These are phyloP conservation scores for Huntiella moniliformis DNA, from an alignment of 2,329 filamentous ascomycete species.

Conservation along the genomic window DNA sequence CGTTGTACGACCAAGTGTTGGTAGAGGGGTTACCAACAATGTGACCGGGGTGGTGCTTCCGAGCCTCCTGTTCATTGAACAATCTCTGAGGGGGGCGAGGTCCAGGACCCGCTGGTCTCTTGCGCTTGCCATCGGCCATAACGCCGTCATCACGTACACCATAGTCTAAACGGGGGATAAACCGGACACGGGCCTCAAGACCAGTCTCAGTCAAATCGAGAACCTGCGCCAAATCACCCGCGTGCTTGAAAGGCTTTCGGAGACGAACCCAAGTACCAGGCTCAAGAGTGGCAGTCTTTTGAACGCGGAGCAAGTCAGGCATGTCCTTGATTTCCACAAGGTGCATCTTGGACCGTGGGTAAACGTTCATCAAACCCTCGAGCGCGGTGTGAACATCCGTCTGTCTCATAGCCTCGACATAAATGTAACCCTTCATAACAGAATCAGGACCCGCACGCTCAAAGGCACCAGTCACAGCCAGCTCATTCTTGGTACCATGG, in stretches of 20 bases:
- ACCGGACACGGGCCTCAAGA: slow-evolving; percentile 65
- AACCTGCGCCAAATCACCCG: slow-evolving; percentile 78
- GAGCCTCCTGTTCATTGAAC: slow-evolving; percentile 84
- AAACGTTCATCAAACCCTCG: slow-evolving; percentile 74
- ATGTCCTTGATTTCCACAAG: slow-evolving; percentile 93
- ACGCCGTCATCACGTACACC: slow-evolving; percentile 59
- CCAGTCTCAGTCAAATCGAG: slow-evolving; percentile 87
- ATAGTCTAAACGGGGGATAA: slow-evolving; percentile 85
- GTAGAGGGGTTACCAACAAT: slow-evolving; percentile 52
- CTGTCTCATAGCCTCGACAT: slow-evolving; percentile 77
- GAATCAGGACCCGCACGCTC: slow-evolving; percentile 63
- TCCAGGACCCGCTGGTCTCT: slow-evolving; percentile 44
- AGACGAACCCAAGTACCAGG: slow-evolving; percentile 86
- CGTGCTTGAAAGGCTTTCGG: slow-evolving; percentile 60
- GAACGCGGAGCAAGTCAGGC: slow-evolving; percentile 82
- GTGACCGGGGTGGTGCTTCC: slow-evolving; percentile 57
- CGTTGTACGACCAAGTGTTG: slow-evolving; percentile 68
- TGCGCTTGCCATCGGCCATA: slow-evolving; percentile 52
- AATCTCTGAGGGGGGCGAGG: slow-evolving; percentile 70
- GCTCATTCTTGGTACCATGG: slow-evolving; percentile 54
- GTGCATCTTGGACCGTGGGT: slow-evolving; percentile 69
- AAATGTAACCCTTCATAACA: slow-evolving; percentile 84
- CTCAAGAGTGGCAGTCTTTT: slow-evolving; percentile 67
- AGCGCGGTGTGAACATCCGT: slow-evolving; percentile 70
- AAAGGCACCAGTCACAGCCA: slow-evolving; percentile 77